Evolutionary conservation across 495 filamentous ascomycete species (phyloP).

Genomic region (Schizothecium vesticola): DNA sequence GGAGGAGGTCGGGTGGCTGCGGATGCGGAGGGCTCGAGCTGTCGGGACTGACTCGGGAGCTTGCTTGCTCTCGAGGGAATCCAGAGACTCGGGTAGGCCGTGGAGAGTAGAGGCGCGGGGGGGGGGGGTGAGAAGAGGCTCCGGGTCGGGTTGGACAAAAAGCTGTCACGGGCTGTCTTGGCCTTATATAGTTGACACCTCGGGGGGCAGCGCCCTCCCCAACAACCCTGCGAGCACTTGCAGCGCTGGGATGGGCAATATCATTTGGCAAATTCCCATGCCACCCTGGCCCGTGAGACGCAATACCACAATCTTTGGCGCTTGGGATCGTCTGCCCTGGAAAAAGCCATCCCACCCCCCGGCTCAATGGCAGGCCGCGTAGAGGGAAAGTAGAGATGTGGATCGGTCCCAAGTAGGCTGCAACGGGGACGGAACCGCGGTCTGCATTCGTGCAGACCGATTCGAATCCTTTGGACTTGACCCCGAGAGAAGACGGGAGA

Average conservation of each 20-base stretch:
- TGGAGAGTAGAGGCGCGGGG: background rate
- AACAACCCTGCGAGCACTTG: background rate
- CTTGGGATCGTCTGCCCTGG: slow-evolving; percentile 4
- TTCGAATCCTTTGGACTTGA: background rate
- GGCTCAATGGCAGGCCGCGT: slow-evolving; percentile 14
- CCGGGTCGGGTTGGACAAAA: background rate
- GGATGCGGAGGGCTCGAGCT: background rate
- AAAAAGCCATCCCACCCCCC: slow-evolving; percentile 7
- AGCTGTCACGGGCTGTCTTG: background rate
- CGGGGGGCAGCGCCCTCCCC: background rate
- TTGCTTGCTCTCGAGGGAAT: background rate
- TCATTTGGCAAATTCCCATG: slow-evolving; percentile 14
- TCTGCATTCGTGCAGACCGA: background rate
- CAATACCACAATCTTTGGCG: slow-evolving; percentile 6
- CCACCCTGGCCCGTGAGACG: slow-evolving; percentile 3
- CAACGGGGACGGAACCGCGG: background rate
- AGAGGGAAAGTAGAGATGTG: slow-evolving; percentile 2
- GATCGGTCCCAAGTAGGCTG: slow-evolving; percentile 2
- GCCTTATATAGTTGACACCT: slow-evolving; percentile 2
- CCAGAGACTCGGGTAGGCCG: background rate
- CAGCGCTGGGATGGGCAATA: slow-evolving; percentile 5
- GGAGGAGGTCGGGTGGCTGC: background rate
- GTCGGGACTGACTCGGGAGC: slow-evolving; percentile 1
- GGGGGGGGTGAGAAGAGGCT: slow-evolving; percentile 1
- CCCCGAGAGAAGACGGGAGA: background rate